These are phyloP conservation scores for Fragilaria crotonensis DNA, from an alignment of 108 stramenopile genomes.

Conservation along the genomic window DNA sequence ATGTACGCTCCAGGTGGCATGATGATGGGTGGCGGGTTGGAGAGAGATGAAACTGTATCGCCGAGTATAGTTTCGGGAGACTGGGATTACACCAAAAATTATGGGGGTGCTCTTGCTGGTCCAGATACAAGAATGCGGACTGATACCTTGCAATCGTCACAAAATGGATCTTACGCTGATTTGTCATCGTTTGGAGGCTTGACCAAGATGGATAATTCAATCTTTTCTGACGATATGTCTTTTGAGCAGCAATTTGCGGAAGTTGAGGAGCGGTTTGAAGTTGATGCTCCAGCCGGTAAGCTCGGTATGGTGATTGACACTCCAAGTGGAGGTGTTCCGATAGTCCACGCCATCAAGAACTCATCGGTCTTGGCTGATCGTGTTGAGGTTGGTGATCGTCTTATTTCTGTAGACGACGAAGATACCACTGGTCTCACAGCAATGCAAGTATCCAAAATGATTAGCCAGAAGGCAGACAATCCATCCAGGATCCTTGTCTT, in stretches of 20 bases:
- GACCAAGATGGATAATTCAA: conserved; percentile 17
- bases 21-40: conserved; percentile 28
- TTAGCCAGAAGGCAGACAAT: conserved; percentile 44
- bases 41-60: conserved; percentile 41
- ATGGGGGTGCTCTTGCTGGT: conserved; percentile 10
- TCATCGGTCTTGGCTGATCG: conserved; percentile 57
- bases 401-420: conserved; percentile 73
- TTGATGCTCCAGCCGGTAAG: conserved; percentile 60
- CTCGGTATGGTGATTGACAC: conserved; percentile 87
- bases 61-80: conserved; percentile 38
- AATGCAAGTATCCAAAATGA: conserved; percentile 66
- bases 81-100: conserved; percentile 50
- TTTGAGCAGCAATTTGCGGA: conserved; percentile 50
- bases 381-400: conserved; percentile 66
- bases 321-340: conserved; percentile 57
- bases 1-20: conserved; percentile 29
- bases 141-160: background rate
- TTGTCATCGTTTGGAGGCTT: background rate
- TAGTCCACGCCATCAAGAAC: conserved; percentile 82
- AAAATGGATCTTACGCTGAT: background rate
- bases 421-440: conserved; percentile 79
- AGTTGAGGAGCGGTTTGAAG: conserved; percentile 37
- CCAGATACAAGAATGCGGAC: background rate
- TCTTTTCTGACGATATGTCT: conserved; percentile 56
- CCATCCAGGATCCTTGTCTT: conserved; percentile 37